Evolutionary conservation across 164 flowering plant genomes (phyloP).

Genomic region (Berberis vulgaris): DNA sequence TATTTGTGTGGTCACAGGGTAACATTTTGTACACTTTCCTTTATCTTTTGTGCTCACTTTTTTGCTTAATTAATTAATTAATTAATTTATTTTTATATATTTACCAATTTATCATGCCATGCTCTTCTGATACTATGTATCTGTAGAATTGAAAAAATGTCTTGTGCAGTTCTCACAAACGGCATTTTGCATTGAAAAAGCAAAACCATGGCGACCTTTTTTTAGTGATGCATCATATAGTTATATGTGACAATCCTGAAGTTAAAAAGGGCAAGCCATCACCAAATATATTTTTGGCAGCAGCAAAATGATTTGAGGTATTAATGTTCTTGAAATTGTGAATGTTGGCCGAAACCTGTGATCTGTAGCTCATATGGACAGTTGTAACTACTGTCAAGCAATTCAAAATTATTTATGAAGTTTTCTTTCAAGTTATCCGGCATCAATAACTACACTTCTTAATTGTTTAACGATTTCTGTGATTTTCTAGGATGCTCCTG

Average conservation of each 20-base stretch:
- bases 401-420: no score
- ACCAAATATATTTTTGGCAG: conserved; percentile 81
- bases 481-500: conserved; percentile 49
- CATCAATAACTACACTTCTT: no score
- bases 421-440: background rate
- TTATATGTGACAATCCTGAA: conserved; percentile 94
- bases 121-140: no score
- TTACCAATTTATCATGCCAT: no score
- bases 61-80: no score
- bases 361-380: background rate
- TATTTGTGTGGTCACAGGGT: conserved; percentile 92
- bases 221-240: conserved; percentile 88
- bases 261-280: conserved; percentile 89
- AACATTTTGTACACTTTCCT: conserved; percentile 6
- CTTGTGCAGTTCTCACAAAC: conserved; percentile 52
- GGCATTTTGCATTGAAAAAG: conserved; percentile 82
- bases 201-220: conserved; percentile 70
- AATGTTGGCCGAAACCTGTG: background rate
- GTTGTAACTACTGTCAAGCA: background rate
- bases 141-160: no score
- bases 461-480: background rate
- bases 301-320: conserved; percentile 92
- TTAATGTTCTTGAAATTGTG: background rate
- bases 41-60: background rate
- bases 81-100: no score